Base-by-base conservation (phyloP, 1,139 yeast genomes). In the Yamadazyma sp. region DNA sequence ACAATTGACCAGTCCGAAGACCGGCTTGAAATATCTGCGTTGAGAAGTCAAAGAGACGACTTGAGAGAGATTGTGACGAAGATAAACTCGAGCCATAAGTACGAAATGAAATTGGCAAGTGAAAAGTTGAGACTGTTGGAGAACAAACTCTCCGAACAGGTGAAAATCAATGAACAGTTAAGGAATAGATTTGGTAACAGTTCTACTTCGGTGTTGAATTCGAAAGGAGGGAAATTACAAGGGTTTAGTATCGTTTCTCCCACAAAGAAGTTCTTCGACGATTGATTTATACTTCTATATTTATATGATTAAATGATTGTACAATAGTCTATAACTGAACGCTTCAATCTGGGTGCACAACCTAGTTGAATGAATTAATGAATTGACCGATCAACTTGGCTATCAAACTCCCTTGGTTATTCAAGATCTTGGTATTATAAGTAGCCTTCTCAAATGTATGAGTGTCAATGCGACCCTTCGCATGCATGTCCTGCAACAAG, bases 21-120 rank as follows among this genome's bases (percentile, higher is more conserved):
- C 28, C 54, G 53, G 34, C 46, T 63, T n/a, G 72, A 68, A 39
- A 59, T 72, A 16, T 44, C 51, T 23, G 57, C 66, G 23, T 59
- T 79, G 43, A 75, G 70, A 44, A 58, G 59, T 15, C 87, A 81
- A 56, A 58, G 83, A 33, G 83, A 80, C 42, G 83, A 77, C 39
- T 64, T 81, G 36, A 64, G 86, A 22, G 83, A 79, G 38, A 81
- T 79, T 23, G 63, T 72, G 22, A 57, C 65, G 31, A 62, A 66
- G 44, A 54, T 73, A 40, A 65, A 69, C 11, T 46, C 61, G 3
- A 61, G 61, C 31, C 73, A 69, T 38, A 56, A 54, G 29, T 61
- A 60, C 27, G 77, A 72, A 45, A 44, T 64, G 42, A 68, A 62
- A 42, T 43, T 56, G 39, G 70, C 74, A 15, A 59, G 62, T 16